Conservation (phyloP, 2,329 filamentous ascomycete species). For the Coniochaeta sp. region DNA sequence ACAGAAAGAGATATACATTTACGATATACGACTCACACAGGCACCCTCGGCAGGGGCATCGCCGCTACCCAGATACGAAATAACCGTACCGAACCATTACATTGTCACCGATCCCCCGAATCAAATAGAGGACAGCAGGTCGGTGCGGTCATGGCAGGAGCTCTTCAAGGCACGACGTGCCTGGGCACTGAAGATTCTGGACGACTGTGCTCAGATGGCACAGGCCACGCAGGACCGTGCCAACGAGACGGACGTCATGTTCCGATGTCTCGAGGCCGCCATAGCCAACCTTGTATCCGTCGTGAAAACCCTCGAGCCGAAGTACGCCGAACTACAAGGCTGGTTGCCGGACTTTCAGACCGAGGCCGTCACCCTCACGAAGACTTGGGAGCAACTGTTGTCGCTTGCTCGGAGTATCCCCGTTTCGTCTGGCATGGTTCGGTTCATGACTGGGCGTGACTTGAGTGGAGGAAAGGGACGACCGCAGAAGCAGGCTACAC, state of each 20-base stretch:
- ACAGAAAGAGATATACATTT: slow-evolving; percentile 84
- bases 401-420: slow-evolving; percentile 56
- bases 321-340: slow-evolving; percentile 61
- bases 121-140: slow-evolving; percentile 69
- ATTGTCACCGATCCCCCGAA: slow-evolving; percentile 67
- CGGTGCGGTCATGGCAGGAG: slow-evolving; percentile 80
- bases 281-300: slow-evolving; percentile 77
- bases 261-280: slow-evolving; percentile 75
- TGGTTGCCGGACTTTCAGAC: slow-evolving; percentile 63
- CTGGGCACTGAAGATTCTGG: slow-evolving; percentile 69
- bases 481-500: slow-evolving; percentile 45
- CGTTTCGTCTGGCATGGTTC: slow-evolving; percentile 59
- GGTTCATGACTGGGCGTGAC: slow-evolving; percentile 52
- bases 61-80: slow-evolving; percentile 35
- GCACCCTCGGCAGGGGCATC: slow-evolving; percentile 39
- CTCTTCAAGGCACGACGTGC: slow-evolving; percentile 73
- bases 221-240: slow-evolving; percentile 57
- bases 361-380: slow-evolving; percentile 58
- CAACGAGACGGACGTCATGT: slow-evolving; percentile 67
- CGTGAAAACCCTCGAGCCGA: slow-evolving; percentile 63
- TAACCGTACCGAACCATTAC: slow-evolving; percentile 47
- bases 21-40: slow-evolving; percentile 72
- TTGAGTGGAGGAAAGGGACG: slow-evolving; percentile 27
- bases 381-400: slow-evolving; percentile 63
- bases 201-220: slow-evolving; percentile 62